Conservation (phyloP, 1,284 basidiomycete species). For the Chondrostereum purpureum region DNA sequence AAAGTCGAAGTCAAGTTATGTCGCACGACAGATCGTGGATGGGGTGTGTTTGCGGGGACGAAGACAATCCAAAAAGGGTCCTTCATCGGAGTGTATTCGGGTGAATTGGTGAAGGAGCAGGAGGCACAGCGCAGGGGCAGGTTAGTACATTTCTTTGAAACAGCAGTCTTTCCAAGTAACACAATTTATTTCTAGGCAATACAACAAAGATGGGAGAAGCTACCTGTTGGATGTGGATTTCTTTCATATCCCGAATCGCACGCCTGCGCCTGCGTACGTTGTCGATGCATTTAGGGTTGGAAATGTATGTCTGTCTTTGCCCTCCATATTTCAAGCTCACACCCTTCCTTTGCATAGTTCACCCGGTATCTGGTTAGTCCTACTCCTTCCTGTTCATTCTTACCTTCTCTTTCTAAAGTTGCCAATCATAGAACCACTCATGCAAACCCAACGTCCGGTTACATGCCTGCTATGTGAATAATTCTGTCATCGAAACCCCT, state of each 20-base stretch:
- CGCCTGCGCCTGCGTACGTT: slow-evolving; percentile 31
- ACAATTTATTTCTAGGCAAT: slow-evolving; percentile 40
- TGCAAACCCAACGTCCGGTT: slow-evolving; percentile 81
- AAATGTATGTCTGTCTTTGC: slow-evolving; percentile 45
- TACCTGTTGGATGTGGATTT: slow-evolving; percentile 85
- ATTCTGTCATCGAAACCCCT: slow-evolving; percentile 52
- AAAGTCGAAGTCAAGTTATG: slow-evolving; percentile 54
- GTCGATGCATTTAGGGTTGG: slow-evolving; percentile 86
- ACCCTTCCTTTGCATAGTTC: slow-evolving; percentile 49
- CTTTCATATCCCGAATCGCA: slow-evolving; percentile 48
- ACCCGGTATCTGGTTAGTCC: slow-evolving; percentile 56
- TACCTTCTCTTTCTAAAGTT: slow-evolving; percentile 2
- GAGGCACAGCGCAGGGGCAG: slow-evolving; percentile 62
- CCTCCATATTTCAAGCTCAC: slow-evolving; percentile 13
- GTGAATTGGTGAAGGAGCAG: slow-evolving; percentile 69
- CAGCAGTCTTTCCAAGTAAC: neutral
- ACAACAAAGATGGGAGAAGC: slow-evolving; percentile 72
- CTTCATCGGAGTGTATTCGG: slow-evolving; percentile 81
- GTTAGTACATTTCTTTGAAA: slow-evolving; percentile 39
- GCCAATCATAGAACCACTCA: slow-evolving; percentile 71
- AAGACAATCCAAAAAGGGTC: slow-evolving; percentile 61
- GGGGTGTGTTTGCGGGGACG: slow-evolving; percentile 73
- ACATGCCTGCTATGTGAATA: slow-evolving; percentile 66
- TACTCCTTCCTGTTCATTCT: slow-evolving; percentile 12
- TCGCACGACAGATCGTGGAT: slow-evolving; percentile 71